Evolutionary conservation across 225 moss, liverwort and hornwort genomes (phyloP).

Genomic region (Anthoceros angustus): DNA sequence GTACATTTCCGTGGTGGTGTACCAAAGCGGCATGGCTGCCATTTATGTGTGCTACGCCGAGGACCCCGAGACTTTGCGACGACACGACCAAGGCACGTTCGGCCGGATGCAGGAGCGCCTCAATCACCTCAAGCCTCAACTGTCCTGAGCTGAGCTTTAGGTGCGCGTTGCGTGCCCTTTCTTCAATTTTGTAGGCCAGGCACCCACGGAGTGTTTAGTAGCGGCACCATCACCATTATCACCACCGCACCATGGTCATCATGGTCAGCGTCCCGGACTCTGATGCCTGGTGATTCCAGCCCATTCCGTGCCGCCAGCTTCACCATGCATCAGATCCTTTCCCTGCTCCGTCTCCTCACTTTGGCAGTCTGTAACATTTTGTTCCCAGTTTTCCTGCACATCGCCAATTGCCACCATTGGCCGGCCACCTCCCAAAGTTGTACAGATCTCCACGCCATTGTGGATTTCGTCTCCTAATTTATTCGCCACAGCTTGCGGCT

Average conservation of each 20-base stretch:
- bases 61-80: constrained; percentile 28
- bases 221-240: too few species aligned
- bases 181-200: background rate
- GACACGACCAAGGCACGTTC: constrained; percentile 19
- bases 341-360: too few species aligned
- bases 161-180: background rate
- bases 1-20: constrained; percentile 47
- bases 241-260: too few species aligned
- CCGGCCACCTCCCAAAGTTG: too few species aligned
- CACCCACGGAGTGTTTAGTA: background rate
- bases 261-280: background rate
- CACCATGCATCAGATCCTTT: background rate
- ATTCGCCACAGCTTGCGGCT: too few species aligned
- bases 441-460: too few species aligned
- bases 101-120: constrained; percentile 28
- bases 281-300: background rate
- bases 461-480: too few species aligned
- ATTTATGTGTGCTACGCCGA: constrained; percentile 57
- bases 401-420: too few species aligned
- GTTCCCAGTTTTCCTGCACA: too few species aligned
- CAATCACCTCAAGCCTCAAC: background rate
- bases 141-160: background rate
- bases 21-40: constrained; percentile 50
- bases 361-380: too few species aligned
- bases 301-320: background rate